Conservation (phyloP, 2,329 filamentous ascomycete species). For the Colletotrichum ledebouriae region DNA sequence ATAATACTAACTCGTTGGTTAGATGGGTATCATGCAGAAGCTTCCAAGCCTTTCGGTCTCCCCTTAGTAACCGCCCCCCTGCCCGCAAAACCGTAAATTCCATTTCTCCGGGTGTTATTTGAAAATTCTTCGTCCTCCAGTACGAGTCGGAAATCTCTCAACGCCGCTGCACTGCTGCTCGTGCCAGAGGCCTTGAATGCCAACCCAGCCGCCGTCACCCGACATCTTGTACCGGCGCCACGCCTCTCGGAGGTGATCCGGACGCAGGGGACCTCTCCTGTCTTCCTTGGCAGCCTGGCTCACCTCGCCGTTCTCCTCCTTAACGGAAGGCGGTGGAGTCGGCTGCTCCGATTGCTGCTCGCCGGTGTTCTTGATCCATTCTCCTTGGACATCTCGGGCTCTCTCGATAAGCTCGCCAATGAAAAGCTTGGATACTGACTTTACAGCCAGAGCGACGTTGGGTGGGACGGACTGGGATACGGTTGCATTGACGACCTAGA, state of each 20-base stretch:
- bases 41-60: conserved; percentile 1
- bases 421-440: conserved; percentile 81
- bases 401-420: conserved; percentile 81
- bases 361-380: conserved; percentile 73
- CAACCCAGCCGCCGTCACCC: conserved; percentile 73
- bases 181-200: conserved; percentile 72
- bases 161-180: conserved; percentile 70
- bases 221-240: conserved; percentile 75
- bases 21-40: conserved; percentile 39
- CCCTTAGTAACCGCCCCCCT: background rate
- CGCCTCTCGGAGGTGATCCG: conserved; percentile 82
- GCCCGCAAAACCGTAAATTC: background rate
- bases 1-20: conserved; percentile 28
- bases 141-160: conserved; percentile 69
- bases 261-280: conserved; percentile 72
- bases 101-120: conserved; percentile 53
- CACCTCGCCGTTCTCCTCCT: conserved; percentile 47
- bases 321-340: conserved; percentile 55
- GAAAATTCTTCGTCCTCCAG: conserved; percentile 66
- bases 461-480: conserved; percentile 83
- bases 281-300: conserved; percentile 53
- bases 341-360: conserved; percentile 70
- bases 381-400: conserved; percentile 77
- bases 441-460: conserved; percentile 81
- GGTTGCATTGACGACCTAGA: conserved; percentile 80